These are phyloP conservation scores for Lycium barbarum DNA, from an alignment of 257 asterid species.

Conservation along the genomic window DNA sequence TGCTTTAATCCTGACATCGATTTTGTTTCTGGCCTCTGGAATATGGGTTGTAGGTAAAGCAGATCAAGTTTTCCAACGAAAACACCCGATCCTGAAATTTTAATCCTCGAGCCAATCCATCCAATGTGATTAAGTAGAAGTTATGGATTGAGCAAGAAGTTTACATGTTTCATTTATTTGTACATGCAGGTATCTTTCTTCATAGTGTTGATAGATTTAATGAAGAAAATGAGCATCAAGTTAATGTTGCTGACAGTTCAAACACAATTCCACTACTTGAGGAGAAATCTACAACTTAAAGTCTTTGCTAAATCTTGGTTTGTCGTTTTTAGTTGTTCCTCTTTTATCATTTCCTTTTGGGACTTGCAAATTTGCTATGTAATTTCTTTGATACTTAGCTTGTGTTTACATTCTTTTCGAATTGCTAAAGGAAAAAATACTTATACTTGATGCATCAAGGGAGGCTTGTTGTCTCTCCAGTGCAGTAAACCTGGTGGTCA, in stretches of 20 bases:
- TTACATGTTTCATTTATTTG: not conserved
- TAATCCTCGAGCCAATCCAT: not conserved
- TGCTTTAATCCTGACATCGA: slow-evolving; percentile 70
- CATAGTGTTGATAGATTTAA: slow-evolving; percentile 72
- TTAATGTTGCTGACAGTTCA: slow-evolving; percentile 42
- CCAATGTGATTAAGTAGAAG: not conserved
- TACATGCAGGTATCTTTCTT: slow-evolving; percentile 66
- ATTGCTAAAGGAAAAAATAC: not conserved
- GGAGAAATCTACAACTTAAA: slow-evolving; percentile 45
- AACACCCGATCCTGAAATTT: not conserved
- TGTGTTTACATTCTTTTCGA: not conserved
- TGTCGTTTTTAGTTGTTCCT: not conserved
- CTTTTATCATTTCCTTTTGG: not conserved
- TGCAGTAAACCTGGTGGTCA: not conserved
- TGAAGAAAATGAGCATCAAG: slow-evolving; percentile 60
- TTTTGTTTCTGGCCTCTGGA: slow-evolving; percentile 73
- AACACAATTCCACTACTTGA: slow-evolving; percentile 70
- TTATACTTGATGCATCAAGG: not conserved
- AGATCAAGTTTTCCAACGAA: not conserved
- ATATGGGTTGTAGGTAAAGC: slow-evolving; percentile 80
- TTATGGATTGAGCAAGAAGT: not conserved
- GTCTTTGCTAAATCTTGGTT: slow-evolving; percentile 19
- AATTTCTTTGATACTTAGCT: not conserved
- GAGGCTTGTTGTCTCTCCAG: not conserved
- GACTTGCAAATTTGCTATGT: not conserved